These are phyloP conservation scores for Hypoxylon sp. DNA, from an alignment of 2,329 filamentous ascomycete genomes.

Conservation along the genomic window DNA sequence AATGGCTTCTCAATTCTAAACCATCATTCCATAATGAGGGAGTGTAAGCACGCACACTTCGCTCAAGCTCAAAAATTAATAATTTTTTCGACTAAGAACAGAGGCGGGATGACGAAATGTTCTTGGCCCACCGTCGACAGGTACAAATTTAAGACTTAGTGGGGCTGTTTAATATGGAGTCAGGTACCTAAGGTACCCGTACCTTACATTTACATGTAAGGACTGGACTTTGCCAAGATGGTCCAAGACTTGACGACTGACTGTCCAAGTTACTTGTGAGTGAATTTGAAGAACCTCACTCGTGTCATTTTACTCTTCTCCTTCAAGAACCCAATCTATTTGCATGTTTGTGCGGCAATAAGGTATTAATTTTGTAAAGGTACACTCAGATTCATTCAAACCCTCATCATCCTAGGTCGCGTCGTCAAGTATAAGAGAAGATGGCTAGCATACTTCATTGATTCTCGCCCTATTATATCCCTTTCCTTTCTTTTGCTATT, in stretches of 20 bases:
- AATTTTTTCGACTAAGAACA: slow-evolving; percentile 9
- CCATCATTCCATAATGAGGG: background rate
- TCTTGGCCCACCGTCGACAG: background rate
- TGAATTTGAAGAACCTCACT: background rate
- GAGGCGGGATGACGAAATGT: slow-evolving; percentile 30
- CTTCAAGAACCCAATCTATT: background rate
- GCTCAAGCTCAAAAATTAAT: background rate
- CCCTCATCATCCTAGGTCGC: background rate
- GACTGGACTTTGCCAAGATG: no score
- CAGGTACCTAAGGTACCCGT: background rate
- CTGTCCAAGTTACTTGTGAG: slow-evolving; percentile 25
- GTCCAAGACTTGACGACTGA: no score
- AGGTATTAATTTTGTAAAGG: slow-evolving; percentile 20
- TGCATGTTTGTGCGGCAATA: slow-evolving; percentile 9
- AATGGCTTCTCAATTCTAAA: background rate
- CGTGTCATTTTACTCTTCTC: background rate
- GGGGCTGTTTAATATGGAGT: background rate
- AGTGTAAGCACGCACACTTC: background rate
- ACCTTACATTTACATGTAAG: background rate
- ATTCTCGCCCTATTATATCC: slow-evolving; percentile 18
- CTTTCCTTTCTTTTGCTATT: background rate
- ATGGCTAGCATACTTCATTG: slow-evolving; percentile 31
- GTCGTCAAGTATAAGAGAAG: slow-evolving; percentile 13
- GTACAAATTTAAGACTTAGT: slow-evolving; percentile 5
- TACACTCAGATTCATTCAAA: slow-evolving; percentile 22